Evolutionary conservation across 441 rosid genomes (phyloP).

Genomic region (Kokia cookei): DNA sequence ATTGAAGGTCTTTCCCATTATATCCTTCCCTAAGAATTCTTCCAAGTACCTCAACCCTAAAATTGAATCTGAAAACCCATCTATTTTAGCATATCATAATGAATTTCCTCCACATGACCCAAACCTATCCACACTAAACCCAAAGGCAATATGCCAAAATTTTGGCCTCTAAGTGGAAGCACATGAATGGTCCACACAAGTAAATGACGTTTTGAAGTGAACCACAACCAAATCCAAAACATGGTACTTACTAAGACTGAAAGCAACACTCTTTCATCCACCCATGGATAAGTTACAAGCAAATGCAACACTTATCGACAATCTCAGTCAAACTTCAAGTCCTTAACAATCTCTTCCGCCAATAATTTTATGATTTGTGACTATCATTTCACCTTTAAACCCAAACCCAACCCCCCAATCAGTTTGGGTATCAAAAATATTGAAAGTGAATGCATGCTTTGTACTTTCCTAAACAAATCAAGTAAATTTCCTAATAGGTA

Average conservation of each 20-base stretch:
- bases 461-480: neutral
- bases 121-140: neutral
- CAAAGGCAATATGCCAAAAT: neutral
- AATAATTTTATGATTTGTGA: neutral
- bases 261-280: neutral
- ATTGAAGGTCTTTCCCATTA: too few species aligned
- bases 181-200: neutral
- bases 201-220: neutral
- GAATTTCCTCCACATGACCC: neutral
- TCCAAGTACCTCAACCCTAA: fast-evolving
- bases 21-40: too few species aligned
- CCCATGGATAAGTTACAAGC: neutral
- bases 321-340: slow-evolving; percentile 5
- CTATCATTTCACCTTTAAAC: neutral
- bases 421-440: neutral
- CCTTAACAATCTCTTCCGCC: neutral
- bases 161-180: neutral
- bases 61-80: too few species aligned
- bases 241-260: neutral
- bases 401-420: too few species aligned
- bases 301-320: neutral
- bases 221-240: neutral
- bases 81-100: too few species aligned
- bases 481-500: neutral
- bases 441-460: neutral